These are phyloP conservation scores for barley (Hordeum vulgare) DNA, from an alignment of 176 grass and related monocot genomes.

Conservation along the genomic window MorexV3_pseudomolecules_assembly NC_058522.1:276269989-276270488, in stretches of 20 bases:
- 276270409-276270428: neutral
- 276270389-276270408: slow-evolving; percentile 53
- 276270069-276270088: neutral
- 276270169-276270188: neutral
- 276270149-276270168: neutral
- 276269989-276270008: neutral
- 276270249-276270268: neutral
- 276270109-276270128: neutral
- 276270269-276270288: neutral
- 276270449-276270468: neutral
- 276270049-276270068: neutral
- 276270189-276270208: neutral
- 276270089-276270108: neutral
- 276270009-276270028: neutral
- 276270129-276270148: neutral
- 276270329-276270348: slow-evolving; percentile 65
- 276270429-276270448: neutral
- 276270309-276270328: neutral
- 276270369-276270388: slow-evolving; percentile 64
- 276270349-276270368: slow-evolving; percentile 67
- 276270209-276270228: neutral
- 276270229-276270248: neutral
- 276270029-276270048: neutral
- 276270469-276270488: neutral
- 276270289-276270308: neutral